Percentiles rank a stretch among this genome's conserved stretches.
Evolutionary conservation across 2,329 filamentous ascomycete genomes (phyloP).

Genomic region (Penicillium sumatraense): DNA sequence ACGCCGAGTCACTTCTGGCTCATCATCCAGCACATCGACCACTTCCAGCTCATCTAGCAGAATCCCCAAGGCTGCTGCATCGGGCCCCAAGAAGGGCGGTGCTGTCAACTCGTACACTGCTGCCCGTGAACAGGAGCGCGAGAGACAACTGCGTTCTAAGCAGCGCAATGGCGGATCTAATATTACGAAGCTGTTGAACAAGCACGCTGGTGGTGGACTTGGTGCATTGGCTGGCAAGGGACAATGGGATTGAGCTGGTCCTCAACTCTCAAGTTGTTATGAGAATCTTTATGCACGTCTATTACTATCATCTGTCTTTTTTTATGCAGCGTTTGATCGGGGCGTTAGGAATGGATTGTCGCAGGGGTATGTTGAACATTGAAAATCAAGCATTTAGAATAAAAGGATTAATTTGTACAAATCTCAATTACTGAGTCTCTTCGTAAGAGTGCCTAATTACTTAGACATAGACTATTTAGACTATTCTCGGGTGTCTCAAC

Average conservation of each 20-base stretch:
- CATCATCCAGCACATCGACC: conserved; percentile 28
- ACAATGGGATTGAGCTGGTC: conserved; percentile 44
- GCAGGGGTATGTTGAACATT: neutral
- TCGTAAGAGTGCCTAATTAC: too few relatives aligned
- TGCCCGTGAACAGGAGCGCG: conserved; percentile 62
- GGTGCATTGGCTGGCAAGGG: conserved; percentile 42
- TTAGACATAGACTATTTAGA: too few relatives aligned
- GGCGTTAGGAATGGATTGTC: neutral
- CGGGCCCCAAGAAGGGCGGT: conserved; percentile 62
- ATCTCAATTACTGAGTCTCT: too few relatives aligned
- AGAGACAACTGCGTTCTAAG: conserved; percentile 57
- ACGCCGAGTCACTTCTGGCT: conserved; percentile 36
- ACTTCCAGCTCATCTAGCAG: conserved; percentile 28
- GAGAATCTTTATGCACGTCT: neutral
- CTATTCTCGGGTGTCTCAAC: too few relatives aligned
- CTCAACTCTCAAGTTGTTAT: neutral
- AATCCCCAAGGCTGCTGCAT: conserved; percentile 40
- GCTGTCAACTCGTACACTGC: conserved; percentile 62
- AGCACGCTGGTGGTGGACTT: conserved; percentile 43
- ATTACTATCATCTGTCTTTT: neutral
- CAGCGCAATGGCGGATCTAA: conserved; percentile 47
- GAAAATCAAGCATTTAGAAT: neutral
- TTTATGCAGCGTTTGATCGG: neutral
- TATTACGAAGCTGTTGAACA: conserved; percentile 43
- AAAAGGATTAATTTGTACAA: neutral